Base-by-base conservation (phyloP, 2,329 filamentous ascomycete genomes). In the Monosporascus sp. region DNA sequence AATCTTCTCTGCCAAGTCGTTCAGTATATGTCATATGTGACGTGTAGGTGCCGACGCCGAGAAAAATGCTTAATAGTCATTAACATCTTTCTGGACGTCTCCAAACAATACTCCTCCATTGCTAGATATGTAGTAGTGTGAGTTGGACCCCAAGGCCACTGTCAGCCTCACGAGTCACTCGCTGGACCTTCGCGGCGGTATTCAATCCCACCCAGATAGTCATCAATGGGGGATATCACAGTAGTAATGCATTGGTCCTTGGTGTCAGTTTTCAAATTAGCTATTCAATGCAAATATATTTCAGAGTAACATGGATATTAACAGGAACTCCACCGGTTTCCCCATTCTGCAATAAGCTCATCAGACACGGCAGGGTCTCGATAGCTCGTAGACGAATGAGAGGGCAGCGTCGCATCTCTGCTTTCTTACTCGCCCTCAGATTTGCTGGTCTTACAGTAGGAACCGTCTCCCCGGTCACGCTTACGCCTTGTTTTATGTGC, bases 401-500 rank as follows among this genome's bases (percentile, higher is more conserved):
- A 57, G 41, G 20, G 38, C 50, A 47, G 25, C 45, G 43, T 56
- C 18, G 45, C 39, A n/a, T 41, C 41, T 54, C 51, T 50, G 45
- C 50, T 43, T 52, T 56, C 57, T 52, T 51, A 59, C 57, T 60
- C 53, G 54, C 45, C 55, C 45, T 60, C 52, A 48, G 51, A 48
- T 36, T 24, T 14, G 4, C 11, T 11, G 31, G 31, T 35, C 31
- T 45, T 53, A n/a, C n/a, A n/a, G n/a, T n/a, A 44, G 41, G 39
- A 7, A 56, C 57, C 57, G 54, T 57, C 54, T 54, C 58, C 50
- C 57, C 54, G 52, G 47, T 56, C 49, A 53, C 57, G 58, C 57
- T 62, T 59, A 58, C 53, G 54, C 53, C 51, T 59, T 59, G 56
- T 58, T 54, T 58, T 54, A 55, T 57, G 60, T 60, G 54, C 58